Evolutionary conservation across 2,329 filamentous ascomycete genomes (phyloP), one percentile per base, ranked within the genome.

Genomic region (Arthrobotrys megalospora): DNA sequence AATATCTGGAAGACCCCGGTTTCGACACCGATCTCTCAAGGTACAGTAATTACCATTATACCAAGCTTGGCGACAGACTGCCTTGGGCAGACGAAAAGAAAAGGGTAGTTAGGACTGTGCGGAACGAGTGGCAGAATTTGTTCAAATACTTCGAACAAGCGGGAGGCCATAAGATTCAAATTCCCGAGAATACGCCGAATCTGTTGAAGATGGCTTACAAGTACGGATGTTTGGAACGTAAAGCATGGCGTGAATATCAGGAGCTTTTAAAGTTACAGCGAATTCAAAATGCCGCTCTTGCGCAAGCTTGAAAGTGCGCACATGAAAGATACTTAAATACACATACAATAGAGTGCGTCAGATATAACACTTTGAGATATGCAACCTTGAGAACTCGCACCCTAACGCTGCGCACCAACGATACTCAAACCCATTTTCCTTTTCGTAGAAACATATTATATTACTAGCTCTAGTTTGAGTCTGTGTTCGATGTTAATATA

Each of bases 41-140:
- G 1, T 60, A 60, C 11, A n/a, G 2, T 14, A 10, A 60, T 16
- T 43, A 60, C 19, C 36, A 41, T 1, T 60, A 21, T 16, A 60
- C 34, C 6, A 14, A 3, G 2, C 6, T 28, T 4, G 19, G 36
- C 14, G 12, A 7, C n/a, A 32, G 19, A 28, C 11, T 60, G 6
- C 55, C 55, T 4, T 60, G 36, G 55, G 55, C 19, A 8, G 55
- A 60, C 28, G 36, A 60, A 14, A 60, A 60, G 12, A 43, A 28
- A 19, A 0, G 41, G 8, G 10, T 28, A 1, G 21, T 60, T 3
- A 4, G 41, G 6, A 60, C 19, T 8, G 11, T 58, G 1, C 52
- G 52, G 3, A 10, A 11, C 6, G 34, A 60, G 6, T 41, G 24
- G 36, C 43, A 28, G 11, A 60, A n/a, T n/a, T 3, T 60, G 16